A percentile compares a stretch with the other conserved stretches of the same genome.
Evolutionary conservation across 164 flowering plant species (phyloP).

Genomic region (Aristolochia contorta): DNA sequence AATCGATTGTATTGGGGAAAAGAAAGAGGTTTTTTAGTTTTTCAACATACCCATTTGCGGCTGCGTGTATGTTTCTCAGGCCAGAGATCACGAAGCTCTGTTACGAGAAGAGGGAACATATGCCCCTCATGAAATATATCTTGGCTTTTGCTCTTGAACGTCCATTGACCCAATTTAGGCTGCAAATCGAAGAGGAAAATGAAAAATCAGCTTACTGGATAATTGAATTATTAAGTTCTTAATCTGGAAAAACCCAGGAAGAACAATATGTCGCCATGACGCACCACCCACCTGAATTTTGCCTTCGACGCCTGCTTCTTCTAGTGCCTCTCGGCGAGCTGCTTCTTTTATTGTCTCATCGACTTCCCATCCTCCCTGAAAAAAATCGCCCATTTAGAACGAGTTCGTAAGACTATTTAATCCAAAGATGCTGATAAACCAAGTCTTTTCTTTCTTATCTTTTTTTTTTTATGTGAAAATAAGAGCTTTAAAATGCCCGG

Average conservation of each 20-base stretch:
- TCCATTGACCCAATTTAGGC: slow-evolving; percentile 61
- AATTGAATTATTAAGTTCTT: too few species aligned
- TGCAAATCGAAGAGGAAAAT: slow-evolving; percentile 14
- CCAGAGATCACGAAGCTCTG: slow-evolving; percentile 68
- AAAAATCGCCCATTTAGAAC: not conserved
- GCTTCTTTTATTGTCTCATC: slow-evolving; percentile 62
- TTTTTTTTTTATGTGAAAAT: not conserved
- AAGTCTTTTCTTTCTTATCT: not conserved
- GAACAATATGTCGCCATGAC: too few species aligned
- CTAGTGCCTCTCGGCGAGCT: slow-evolving; percentile 58
- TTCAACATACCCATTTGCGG: slow-evolving; percentile 65
- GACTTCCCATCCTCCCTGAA: slow-evolving; percentile 82
- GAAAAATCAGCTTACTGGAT: too few species aligned
- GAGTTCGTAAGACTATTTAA: not conserved
- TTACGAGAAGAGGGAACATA: slow-evolving; percentile 71
- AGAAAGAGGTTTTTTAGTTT: not conserved
- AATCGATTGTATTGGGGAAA: not conserved
- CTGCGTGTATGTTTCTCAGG: slow-evolving; percentile 50
- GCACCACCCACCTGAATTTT: slow-evolving; percentile 29
- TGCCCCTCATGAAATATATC: slow-evolving; percentile 50
- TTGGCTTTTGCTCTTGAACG: slow-evolving; percentile 56
- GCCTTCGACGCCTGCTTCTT: slow-evolving; percentile 81
- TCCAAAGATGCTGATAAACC: not conserved
- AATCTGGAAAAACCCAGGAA: too few species aligned
- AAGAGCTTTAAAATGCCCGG: not conserved